Conservation (phyloP, 1,284 basidiomycete species). For the Schizophyllum amplum region DNA sequence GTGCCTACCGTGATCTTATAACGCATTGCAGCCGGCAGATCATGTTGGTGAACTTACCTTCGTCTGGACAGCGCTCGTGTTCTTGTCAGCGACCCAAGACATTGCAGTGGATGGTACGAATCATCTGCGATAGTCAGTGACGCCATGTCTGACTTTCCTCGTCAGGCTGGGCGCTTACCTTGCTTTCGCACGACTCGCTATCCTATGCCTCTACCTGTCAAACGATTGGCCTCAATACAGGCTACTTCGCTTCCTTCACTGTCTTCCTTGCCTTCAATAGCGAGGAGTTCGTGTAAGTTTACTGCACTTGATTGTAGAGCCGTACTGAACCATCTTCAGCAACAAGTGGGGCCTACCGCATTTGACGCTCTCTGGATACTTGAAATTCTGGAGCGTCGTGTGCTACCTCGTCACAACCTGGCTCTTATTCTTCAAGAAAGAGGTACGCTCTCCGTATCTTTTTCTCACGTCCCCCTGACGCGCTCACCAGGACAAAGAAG, state of each 20-base stretch:
- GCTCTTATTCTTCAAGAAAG: constrained; percentile 85
- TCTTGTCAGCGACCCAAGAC: constrained; percentile 98
- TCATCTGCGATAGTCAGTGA: not conserved
- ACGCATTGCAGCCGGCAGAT: constrained; percentile 57
- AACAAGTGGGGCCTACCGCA: constrained; percentile 83
- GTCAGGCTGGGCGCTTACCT: constrained; percentile 93
- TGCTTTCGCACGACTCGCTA: constrained; percentile 91
- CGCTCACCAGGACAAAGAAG: constrained; percentile 62
- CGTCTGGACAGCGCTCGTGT: constrained; percentile 86
- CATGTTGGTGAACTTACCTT: constrained; percentile 78
- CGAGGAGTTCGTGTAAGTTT: constrained; percentile 83
- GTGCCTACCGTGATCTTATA: constrained; percentile 9
- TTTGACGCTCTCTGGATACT: constrained; percentile 75
- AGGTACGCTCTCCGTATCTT: too few relatives aligned
- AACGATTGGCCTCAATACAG: constrained; percentile 94
- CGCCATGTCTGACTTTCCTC: constrained; percentile 1
- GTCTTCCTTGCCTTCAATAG: constrained; percentile 97
- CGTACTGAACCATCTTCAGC: constrained; percentile 25
- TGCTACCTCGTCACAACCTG: constrained; percentile 84
- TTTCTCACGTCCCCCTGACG: too few relatives aligned
- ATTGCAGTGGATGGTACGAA: constrained; percentile 91
- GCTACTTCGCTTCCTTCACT: constrained; percentile 95
- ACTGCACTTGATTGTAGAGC: constrained; percentile 4
- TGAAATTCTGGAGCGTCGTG: constrained; percentile 80
- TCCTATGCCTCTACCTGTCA: constrained; percentile 98